These are phyloP conservation scores for Pinus taeda DNA, from an alignment of 75 land plant species.

Conservation along the genomic window DNA sequence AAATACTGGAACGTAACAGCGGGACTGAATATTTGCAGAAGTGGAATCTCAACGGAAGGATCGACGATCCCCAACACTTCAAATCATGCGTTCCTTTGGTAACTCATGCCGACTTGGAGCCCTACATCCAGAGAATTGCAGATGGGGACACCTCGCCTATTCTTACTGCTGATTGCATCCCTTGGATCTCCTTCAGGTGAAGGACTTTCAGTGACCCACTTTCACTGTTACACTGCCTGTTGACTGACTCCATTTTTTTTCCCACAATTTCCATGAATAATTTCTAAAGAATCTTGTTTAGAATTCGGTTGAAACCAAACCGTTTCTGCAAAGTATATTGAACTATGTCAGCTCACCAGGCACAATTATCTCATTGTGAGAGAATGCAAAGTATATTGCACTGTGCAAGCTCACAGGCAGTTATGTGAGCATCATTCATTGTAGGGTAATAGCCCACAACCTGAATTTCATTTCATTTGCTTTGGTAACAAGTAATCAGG, in stretches of 20 bases:
- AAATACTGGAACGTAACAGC: slow-evolving; percentile 62
- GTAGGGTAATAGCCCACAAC: too few relatives aligned
- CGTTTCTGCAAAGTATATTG: not conserved
- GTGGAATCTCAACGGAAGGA: slow-evolving; percentile 44
- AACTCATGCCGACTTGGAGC: slow-evolving; percentile 53
- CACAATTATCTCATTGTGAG: not conserved
- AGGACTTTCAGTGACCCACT: not conserved
- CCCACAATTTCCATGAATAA: not conserved
- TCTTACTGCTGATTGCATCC: slow-evolving; percentile 60
- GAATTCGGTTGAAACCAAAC: not conserved
- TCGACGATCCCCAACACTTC: slow-evolving; percentile 59
- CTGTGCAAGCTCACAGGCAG: not conserved
- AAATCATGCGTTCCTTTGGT: slow-evolving; percentile 63
- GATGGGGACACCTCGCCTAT: slow-evolving; percentile 65
- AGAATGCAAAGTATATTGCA: not conserved
- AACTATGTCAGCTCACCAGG: not conserved
- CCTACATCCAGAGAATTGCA: slow-evolving; percentile 63
- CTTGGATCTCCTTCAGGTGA: slow-evolving; percentile 52
- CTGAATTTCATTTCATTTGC: too few relatives aligned
- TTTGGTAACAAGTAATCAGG: too few relatives aligned
- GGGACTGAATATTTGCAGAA: slow-evolving; percentile 63
- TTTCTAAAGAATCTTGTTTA: not conserved
- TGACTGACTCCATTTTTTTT: not conserved
- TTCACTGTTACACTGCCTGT: not conserved
- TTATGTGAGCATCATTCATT: too few relatives aligned